Conservation (phyloP, 345 rosid genomes). For the Eucalyptus regnans region DNA sequence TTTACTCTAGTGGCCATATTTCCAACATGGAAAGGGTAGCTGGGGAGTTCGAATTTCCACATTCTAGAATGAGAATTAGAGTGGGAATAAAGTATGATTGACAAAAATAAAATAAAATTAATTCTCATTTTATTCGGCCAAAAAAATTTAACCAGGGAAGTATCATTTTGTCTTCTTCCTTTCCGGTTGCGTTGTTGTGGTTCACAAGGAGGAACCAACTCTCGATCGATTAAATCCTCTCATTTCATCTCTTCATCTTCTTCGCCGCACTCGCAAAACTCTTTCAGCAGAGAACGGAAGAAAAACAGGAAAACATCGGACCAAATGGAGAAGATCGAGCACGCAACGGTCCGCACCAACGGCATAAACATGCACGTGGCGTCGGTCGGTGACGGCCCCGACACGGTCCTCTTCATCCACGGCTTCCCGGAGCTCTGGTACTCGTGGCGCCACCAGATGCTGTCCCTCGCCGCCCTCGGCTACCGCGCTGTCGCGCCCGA, state of each 20-base stretch:
- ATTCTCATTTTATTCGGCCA: neutral
- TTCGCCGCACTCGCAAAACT: neutral
- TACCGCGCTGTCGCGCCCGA: constrained; percentile 61
- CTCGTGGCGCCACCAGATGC: constrained; percentile 66
- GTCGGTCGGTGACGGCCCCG: constrained; percentile 48
- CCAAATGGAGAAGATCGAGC: constrained; percentile 12
- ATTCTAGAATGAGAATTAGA: no score
- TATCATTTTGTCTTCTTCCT: neutral
- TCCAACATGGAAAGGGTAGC: no score
- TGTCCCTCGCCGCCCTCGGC: constrained; percentile 40
- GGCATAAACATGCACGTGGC: constrained; percentile 63
- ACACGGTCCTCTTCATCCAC: constrained; percentile 41
- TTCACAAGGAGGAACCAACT: neutral
- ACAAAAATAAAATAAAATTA: no score
- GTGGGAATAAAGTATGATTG: accelerated
- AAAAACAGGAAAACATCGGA: neutral
- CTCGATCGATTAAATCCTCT: neutral
- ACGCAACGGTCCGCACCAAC: constrained; percentile 31
- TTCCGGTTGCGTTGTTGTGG: neutral
- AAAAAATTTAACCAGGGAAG: neutral
- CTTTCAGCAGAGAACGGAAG: neutral
- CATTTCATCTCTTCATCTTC: neutral
- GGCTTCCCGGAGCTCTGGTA: constrained; percentile 76
- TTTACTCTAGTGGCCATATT: no score
- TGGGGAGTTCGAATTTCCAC: no score